A percentile compares a stretch with the other conserved stretches of the same genome.
phyloP scores from a whole-genome alignment of 1,284 basidiomycete species.

The Rhodotorula sp. region DNA sequence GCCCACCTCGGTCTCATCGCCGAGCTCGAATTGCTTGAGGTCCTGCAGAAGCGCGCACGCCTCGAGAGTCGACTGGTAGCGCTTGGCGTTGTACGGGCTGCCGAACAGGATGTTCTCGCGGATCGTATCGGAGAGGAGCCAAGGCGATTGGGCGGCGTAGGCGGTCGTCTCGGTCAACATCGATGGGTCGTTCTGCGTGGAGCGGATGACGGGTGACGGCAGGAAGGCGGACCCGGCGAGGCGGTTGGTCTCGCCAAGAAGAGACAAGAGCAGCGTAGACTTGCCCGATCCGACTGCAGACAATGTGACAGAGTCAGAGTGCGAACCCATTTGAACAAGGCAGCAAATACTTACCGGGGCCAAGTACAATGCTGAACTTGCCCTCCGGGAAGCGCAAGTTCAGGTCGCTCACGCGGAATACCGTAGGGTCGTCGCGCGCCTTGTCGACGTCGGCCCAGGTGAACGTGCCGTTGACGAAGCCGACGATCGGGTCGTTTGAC shows the following conservation, averaged over 20 bases:
- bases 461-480: constrained; percentile 57
- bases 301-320: constrained; percentile 41
- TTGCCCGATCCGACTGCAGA: constrained; percentile 56
- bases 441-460: constrained; percentile 46
- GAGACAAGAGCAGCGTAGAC: constrained; percentile 57
- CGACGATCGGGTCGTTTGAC: constrained; percentile 53
- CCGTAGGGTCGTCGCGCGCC: constrained; percentile 31
- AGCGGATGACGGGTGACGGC: constrained; percentile 55
- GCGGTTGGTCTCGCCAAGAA: constrained; percentile 60
- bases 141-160: constrained; percentile 84
- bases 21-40: constrained; percentile 72
- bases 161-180: constrained; percentile 73
- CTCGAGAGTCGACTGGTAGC: constrained; percentile 72
- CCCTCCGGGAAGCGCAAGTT: constrained; percentile 63
- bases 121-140: constrained; percentile 75
- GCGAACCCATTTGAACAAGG: background rate
- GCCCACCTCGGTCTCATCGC: constrained; percentile 72
- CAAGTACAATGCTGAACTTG: constrained; percentile 51
- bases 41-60: constrained; percentile 77
- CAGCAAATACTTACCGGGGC: constrained; percentile 38
- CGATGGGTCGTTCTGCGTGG: constrained; percentile 54
- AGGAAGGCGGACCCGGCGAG: constrained; percentile 57
- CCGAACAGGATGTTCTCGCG: constrained; percentile 80
- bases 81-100: constrained; percentile 61
- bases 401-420: constrained; percentile 56